phyloP scores from a whole-genome alignment of 495 filamentous ascomycete genomes.

The Penicillium arizonense region DNA sequence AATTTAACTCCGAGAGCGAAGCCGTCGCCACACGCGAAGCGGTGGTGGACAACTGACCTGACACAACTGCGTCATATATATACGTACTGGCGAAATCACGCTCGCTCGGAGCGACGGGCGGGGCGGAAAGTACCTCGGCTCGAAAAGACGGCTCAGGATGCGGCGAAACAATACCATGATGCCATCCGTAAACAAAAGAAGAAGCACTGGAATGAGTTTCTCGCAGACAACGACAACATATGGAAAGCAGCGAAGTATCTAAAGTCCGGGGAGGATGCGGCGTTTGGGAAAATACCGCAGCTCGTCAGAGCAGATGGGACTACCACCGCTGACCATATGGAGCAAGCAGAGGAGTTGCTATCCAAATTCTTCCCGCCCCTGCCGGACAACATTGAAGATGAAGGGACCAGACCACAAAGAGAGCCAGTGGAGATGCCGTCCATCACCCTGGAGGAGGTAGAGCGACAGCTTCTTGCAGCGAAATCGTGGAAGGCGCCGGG shows the following conservation, averaged over 20 bases:
- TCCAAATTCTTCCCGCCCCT: constrained; percentile 28
- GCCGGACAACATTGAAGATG: constrained; percentile 15
- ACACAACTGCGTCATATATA: constrained; percentile 10
- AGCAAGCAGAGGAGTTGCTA: constrained; percentile 21
- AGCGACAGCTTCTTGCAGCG: constrained; percentile 12
- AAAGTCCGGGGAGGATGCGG: constrained; percentile 16
- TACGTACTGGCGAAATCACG: constrained; percentile 12
- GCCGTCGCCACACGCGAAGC: constrained; percentile 14
- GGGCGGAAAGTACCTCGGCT: constrained; percentile 14
- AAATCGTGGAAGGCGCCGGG: constrained; percentile 21
- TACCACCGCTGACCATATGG: constrained; percentile 13
- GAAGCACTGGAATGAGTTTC: constrained; percentile 24
- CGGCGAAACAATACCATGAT: constrained; percentile 21
- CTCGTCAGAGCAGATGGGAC: constrained; percentile 15
- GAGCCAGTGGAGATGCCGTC: constrained; percentile 15
- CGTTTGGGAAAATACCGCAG: constrained; percentile 16
- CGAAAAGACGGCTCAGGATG: constrained; percentile 13
- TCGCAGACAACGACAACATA: constrained; percentile 22
- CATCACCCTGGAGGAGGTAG: constrained; percentile 20
- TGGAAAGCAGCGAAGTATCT: constrained; percentile 23
- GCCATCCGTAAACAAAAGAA: constrained; percentile 24
- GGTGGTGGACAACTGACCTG: constrained; percentile 14
- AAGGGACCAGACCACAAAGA: constrained; percentile 18
- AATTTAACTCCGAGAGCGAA: constrained; percentile 11
- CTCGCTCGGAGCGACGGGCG: constrained; percentile 12